phyloP scores from a whole-genome alignment of 2,329 filamentous ascomycete genomes.

The Pyrenochaeta sp. region DNA sequence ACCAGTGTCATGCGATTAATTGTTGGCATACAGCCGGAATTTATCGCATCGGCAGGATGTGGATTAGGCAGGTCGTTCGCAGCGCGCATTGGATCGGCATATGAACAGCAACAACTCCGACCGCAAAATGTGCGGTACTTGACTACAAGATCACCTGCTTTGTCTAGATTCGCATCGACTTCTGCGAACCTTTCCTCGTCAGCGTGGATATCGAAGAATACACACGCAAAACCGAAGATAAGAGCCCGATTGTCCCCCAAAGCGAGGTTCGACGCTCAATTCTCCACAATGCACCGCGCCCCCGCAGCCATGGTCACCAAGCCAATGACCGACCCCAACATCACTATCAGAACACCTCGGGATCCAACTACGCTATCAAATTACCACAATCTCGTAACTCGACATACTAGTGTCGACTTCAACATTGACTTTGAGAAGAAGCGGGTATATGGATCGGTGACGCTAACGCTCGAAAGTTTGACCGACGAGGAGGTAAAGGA shows the following conservation, averaged over 20 bases:
- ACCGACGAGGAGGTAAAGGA: conserved; percentile 76
- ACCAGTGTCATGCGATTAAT: not conserved
- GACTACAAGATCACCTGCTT: conserved; percentile 12
- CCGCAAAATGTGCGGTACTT: not conserved
- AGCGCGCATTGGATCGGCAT: conserved; percentile 25
- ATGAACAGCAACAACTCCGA: conserved; percentile 18
- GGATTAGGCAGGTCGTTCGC: conserved; percentile 21
- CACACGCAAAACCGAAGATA: not conserved
- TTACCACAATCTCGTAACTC: conserved; percentile 86
- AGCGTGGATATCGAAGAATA: not conserved
- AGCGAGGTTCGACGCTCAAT: not conserved
- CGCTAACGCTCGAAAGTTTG: conserved; percentile 78
- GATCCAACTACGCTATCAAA: conserved; percentile 94
- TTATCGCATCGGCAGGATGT: conserved; percentile 10
- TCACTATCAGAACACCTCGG: conserved; percentile 59
- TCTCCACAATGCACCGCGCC: conserved; percentile 31
- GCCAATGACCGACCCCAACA: conserved; percentile 48
- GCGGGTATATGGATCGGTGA: conserved; percentile 77
- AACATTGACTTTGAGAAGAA: conserved; percentile 84
- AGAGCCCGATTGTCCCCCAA: not conserved
- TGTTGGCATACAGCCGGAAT: not conserved
- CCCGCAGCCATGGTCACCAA: conserved; percentile 46
- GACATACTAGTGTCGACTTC: conserved; percentile 82
- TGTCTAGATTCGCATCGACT: not conserved
- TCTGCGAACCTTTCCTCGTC: not conserved